Percentiles rank a stretch among this genome's conserved stretches.
phyloP scores from a whole-genome alignment of 2,329 filamentous ascomycete species.

The Plectosphaerella plurivora region DNA sequence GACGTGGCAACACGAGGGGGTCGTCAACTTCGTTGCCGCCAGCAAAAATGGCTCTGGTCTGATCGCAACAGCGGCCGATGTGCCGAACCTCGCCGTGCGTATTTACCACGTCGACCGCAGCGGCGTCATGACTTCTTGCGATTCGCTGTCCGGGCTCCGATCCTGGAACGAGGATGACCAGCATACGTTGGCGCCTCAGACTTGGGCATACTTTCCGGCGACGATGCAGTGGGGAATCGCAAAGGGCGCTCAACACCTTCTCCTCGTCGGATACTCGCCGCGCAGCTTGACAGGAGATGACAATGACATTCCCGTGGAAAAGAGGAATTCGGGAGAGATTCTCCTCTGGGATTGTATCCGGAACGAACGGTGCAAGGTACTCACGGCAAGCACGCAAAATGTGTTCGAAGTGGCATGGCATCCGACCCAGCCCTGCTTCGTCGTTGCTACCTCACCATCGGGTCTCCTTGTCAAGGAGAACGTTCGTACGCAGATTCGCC shows the following conservation, averaged over 20 bases:
- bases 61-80: constrained; percentile 57
- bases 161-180: constrained; percentile 16
- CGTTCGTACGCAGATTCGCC: constrained; percentile 51
- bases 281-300: constrained; percentile 49
- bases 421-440: constrained; percentile 46
- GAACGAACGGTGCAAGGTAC: constrained; percentile 39
- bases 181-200: constrained; percentile 26
- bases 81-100: constrained; percentile 47
- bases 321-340: constrained; percentile 54
- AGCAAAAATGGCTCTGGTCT: constrained; percentile 42
- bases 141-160: constrained; percentile 34
- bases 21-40: constrained; percentile 58
- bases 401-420: constrained; percentile 65
- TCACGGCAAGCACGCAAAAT: constrained; percentile 50
- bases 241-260: constrained; percentile 39
- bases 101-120: constrained; percentile 45
- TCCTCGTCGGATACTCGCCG: constrained; percentile 61
- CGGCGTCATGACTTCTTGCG: constrained; percentile 29
- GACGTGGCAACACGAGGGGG: constrained; percentile 53
- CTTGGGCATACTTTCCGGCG: constrained; percentile 60
- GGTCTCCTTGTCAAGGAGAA: constrained; percentile 37
- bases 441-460: constrained; percentile 52
- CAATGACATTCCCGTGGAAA: constrained; percentile 53
- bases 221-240: constrained; percentile 58
- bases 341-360: constrained; percentile 52